phyloP scores from a whole-genome alignment of 345 rosid species.

The Turnera subulata region DNA sequence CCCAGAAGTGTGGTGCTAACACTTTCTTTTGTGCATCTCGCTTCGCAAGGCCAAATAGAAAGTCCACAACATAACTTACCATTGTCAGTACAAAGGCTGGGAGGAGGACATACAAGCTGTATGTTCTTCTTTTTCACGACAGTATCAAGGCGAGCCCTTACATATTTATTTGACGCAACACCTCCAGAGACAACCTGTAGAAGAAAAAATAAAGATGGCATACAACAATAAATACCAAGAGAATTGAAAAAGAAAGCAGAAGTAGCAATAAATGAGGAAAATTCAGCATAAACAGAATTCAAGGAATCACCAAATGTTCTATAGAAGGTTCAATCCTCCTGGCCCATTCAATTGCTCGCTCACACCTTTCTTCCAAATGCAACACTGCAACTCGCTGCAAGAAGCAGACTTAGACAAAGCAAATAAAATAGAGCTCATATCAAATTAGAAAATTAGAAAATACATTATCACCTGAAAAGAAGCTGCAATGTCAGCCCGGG shows the following conservation, averaged over 20 bases:
- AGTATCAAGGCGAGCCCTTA: slow-evolving; percentile 59
- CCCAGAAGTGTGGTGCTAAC: no score
- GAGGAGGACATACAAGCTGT: slow-evolving; percentile 86
- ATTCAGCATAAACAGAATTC: neutral
- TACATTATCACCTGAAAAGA: slow-evolving; percentile 73
- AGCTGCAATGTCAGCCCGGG: slow-evolving; percentile 91
- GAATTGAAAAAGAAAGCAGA: slow-evolving; percentile 11
- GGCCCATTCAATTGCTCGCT: slow-evolving; percentile 91
- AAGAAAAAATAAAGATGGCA: slow-evolving; percentile 11
- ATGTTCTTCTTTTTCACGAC: slow-evolving; percentile 61
- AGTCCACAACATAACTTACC: no score
- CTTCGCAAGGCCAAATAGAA: no score
- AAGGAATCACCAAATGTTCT: slow-evolving; percentile 55
- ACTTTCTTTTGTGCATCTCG: no score
- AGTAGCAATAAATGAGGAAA: neutral
- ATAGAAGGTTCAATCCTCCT: slow-evolving; percentile 78
- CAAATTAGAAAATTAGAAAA: neutral
- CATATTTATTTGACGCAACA: slow-evolving; percentile 84
- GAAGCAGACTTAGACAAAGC: slow-evolving; percentile 6
- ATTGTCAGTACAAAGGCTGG: slow-evolving; percentile 87
- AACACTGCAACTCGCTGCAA: slow-evolving; percentile 86
- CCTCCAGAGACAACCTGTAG: slow-evolving; percentile 90
- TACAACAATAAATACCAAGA: slow-evolving; percentile 6
- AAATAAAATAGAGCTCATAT: neutral
- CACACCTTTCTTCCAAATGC: slow-evolving; percentile 93